These are phyloP conservation scores for Mortierella sp. DNA, from an alignment of 371 early-diverging fungal genomes.

Conservation along the genomic window DNA sequence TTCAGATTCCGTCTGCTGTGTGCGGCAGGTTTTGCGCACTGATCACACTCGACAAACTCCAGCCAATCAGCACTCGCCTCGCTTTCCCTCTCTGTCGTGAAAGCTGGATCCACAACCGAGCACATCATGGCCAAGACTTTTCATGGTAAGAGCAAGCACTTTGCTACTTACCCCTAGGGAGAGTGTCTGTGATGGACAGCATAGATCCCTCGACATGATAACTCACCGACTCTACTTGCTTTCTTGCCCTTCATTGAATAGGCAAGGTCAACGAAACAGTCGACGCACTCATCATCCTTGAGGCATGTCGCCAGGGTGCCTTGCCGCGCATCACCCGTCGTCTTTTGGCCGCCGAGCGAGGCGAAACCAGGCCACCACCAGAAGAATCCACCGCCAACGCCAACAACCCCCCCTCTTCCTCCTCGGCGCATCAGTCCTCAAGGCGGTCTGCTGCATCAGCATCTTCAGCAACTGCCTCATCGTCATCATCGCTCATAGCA, in stretches of 20 bases:
- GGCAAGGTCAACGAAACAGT: constrained; percentile 83
- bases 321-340: constrained; percentile 81
- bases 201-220: background rate
- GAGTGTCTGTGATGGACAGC: background rate
- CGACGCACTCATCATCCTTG: constrained; percentile 88
- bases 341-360: constrained; percentile 58
- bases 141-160: background rate
- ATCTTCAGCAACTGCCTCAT: background rate
- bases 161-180: background rate
- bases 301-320: constrained; percentile 82
- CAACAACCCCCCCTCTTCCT: background rate
- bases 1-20: too few species aligned
- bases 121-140: background rate
- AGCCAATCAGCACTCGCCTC: background rate
- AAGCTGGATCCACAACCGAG: background rate
- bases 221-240: background rate
- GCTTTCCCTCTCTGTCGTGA: background rate
- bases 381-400: constrained; percentile 44
- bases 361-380: constrained; percentile 61
- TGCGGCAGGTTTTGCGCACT: too few species aligned
- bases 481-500: background rate
- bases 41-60: background rate
- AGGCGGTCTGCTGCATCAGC: background rate
- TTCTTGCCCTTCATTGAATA: background rate
- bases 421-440: background rate